Percentiles rank a stretch among this genome's conserved stretches.
phyloP scores from a whole-genome alignment of 352 stramenopile genomes.

The Phytophthora brassicae region DNA sequence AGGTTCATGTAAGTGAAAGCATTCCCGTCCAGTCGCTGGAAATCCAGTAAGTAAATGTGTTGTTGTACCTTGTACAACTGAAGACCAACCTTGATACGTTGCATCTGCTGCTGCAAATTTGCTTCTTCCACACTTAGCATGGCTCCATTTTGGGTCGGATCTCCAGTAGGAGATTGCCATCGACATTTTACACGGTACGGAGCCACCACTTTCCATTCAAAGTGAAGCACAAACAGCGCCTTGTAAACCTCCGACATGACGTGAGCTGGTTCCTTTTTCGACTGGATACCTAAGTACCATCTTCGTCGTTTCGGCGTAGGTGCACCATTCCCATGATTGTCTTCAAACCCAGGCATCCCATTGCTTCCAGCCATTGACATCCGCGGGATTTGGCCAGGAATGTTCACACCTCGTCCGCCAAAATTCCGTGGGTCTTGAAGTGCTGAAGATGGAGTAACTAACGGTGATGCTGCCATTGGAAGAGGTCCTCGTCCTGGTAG shows the following conservation, averaged over 20 bases:
- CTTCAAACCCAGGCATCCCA: constrained; percentile 39
- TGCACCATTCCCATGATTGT: constrained; percentile 26
- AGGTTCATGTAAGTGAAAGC: constrained; percentile 99
- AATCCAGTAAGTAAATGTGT: constrained; percentile 99
- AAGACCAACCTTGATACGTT: constrained; percentile 94
- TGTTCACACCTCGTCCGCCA: constrained; percentile 46
- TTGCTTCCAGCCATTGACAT: constrained; percentile 28
- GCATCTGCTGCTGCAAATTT: constrained; percentile 40
- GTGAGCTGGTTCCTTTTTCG: constrained; percentile 98
- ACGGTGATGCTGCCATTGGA: constrained; percentile 77
- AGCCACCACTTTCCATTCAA: constrained; percentile 96
- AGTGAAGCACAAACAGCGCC: constrained; percentile 95
- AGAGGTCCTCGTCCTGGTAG: constrained; percentile 73
- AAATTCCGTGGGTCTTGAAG: constrained; percentile 62
- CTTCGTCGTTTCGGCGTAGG: constrained; percentile 77
- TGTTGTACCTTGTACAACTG: constrained; percentile 98
- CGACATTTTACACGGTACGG: constrained; percentile 98
- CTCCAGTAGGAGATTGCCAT: constrained; percentile 83
- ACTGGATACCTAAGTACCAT: constrained; percentile 99
- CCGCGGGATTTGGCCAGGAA: constrained; percentile 29
- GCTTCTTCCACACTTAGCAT: constrained; percentile 29
- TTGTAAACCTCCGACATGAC: constrained; percentile 99
- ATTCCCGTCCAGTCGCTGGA: constrained; percentile 95
- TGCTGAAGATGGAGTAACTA: constrained; percentile 61
- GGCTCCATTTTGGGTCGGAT: constrained; percentile 19